Base-by-base conservation (phyloP, 2,329 filamentous ascomycete genomes). In the Gnomoniopsis sp. region DNA sequence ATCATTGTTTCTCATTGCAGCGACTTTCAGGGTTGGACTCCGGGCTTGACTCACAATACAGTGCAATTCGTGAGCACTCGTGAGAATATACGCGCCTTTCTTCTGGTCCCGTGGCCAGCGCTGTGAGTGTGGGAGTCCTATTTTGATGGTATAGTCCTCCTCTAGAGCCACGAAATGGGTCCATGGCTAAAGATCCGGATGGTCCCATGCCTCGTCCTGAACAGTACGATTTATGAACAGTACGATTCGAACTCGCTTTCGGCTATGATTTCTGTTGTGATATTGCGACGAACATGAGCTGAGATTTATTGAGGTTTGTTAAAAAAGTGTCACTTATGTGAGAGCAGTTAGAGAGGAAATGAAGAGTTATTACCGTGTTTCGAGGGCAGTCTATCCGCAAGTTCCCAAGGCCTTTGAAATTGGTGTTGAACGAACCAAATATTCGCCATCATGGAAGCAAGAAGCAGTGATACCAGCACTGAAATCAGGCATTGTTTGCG, bases 21-120 rank as follows among this genome's bases (percentile, higher is more conserved):
- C n/a, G n/a, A n/a, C n/a, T n/a, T n/a, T n/a, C n/a, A 22, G 15
- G 21, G 38, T 17, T 26, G 33, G 33, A n/a, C 46, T 19, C 3
- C 17, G 21, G 41, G 6, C 11, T n/a, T 38, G 11, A 55, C 61
- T 59, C 53, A 64, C 63, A 14, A 64, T 52, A 43, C 61, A 64
- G 48, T 64, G 61, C 14, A 64, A 57, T 49, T 64, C 63, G 48
- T 64, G 63, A 17, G 63, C 56, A 21, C 53, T 57, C 1, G 56
- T 60, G 30, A 63, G 36, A 49, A 64, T 63, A 19, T 64, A 64
- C 11, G 59, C 57, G 11, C 61, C 61, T 44, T 64, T 63, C 4
- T 51, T 55, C 15, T 33, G 34, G 33, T 64, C 59, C 59, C 61
- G 63, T n/a, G 57, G 63, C 61, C 61, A 64, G 34, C 61, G 57